These are phyloP conservation scores for Fonsecaea pedrosoi DNA, from an alignment of 2,329 filamentous ascomycete genomes.

Conservation along the genomic window DNA sequence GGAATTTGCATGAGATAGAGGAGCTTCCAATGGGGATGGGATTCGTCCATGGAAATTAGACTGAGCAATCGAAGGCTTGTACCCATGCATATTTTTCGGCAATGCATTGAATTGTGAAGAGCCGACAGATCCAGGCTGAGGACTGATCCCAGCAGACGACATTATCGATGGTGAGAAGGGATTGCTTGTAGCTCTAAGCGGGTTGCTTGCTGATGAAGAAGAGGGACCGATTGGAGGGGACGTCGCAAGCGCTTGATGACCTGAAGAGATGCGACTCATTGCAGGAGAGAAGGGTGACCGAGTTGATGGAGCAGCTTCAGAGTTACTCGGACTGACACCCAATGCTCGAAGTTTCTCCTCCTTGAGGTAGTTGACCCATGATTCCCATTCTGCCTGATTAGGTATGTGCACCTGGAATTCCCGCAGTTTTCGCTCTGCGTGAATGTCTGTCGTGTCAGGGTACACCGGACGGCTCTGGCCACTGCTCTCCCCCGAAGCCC, in stretches of 20 bases:
- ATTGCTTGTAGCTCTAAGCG: constrained; percentile 65
- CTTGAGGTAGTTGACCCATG: constrained; percentile 80
- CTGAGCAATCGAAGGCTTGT: constrained; percentile 74
- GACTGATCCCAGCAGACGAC: constrained; percentile 67
- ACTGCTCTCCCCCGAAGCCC: constrained; percentile 12
- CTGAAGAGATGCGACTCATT: constrained; percentile 71
- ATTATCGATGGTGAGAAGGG: constrained; percentile 67
- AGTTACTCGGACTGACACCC: constrained; percentile 80
- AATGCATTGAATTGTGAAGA: constrained; percentile 72
- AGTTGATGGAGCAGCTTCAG: constrained; percentile 68
- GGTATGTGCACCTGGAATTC: constrained; percentile 51
- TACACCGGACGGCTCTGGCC: constrained; percentile 53
- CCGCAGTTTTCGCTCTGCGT: constrained; percentile 45
- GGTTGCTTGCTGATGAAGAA: constrained; percentile 76
- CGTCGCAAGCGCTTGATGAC: constrained; percentile 77
- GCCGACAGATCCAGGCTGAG: constrained; percentile 67
- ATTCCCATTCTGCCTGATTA: constrained; percentile 67
- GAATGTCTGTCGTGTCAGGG: constrained; percentile 50
- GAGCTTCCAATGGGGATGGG: constrained; percentile 71
- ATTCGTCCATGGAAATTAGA: constrained; percentile 65
- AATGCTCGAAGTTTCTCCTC: constrained; percentile 93
- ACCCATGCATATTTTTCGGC: constrained; percentile 64
- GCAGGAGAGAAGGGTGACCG: constrained; percentile 68
- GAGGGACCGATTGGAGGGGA: constrained; percentile 79
- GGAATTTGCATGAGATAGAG: constrained; percentile 68